Evolutionary conservation across 2,329 filamentous ascomycete genomes (phyloP).

Genomic region (Fusarium chlamydosporum): DNA sequence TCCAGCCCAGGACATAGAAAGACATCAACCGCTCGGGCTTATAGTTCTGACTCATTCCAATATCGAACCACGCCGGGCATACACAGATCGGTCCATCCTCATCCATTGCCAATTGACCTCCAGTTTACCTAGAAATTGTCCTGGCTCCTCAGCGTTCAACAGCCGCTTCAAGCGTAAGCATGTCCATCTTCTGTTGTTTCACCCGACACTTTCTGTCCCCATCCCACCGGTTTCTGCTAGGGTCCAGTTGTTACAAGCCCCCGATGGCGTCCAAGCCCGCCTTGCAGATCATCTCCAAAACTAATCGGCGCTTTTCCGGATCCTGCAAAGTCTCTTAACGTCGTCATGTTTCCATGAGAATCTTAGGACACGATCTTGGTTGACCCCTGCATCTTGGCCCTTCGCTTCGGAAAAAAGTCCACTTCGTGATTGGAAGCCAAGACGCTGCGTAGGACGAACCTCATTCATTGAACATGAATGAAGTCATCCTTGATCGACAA

Average conservation of each 20-base stretch:
- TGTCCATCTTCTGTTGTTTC: conserved; percentile 26
- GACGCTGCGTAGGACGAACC: conserved; percentile 15
- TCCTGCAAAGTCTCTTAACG: conserved; percentile 37
- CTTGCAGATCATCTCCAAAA: conserved; percentile 54
- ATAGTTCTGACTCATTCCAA: conserved; percentile 11
- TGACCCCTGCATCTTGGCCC: conserved; percentile 39
- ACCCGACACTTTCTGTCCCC: conserved; percentile 19
- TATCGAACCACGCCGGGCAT: conserved; percentile 10
- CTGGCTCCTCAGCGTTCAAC: conserved; percentile 1
- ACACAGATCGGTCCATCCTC: not conserved
- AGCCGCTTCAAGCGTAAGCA: conserved; percentile 36
- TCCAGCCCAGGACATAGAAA: not conserved
- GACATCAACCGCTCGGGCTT: conserved; percentile 5
- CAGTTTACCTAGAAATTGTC: not conserved
- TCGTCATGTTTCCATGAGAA: conserved; percentile 40
- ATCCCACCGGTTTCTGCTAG: conserved; percentile 33
- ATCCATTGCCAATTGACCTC: conserved; percentile 1
- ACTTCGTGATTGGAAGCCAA: conserved; percentile 18
- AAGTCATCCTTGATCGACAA: conserved; percentile 43
- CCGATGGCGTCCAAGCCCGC: conserved; percentile 38
- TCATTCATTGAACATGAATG: conserved; percentile 30
- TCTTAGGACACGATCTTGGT: conserved; percentile 44
- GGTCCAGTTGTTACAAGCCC: conserved; percentile 42
- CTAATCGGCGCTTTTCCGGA: conserved; percentile 53
- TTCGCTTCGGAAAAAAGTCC: conserved; percentile 13